These are phyloP conservation scores for Phytopythium sindhum DNA, from an alignment of 352 stramenopile species.

Conservation along the genomic window DNA sequence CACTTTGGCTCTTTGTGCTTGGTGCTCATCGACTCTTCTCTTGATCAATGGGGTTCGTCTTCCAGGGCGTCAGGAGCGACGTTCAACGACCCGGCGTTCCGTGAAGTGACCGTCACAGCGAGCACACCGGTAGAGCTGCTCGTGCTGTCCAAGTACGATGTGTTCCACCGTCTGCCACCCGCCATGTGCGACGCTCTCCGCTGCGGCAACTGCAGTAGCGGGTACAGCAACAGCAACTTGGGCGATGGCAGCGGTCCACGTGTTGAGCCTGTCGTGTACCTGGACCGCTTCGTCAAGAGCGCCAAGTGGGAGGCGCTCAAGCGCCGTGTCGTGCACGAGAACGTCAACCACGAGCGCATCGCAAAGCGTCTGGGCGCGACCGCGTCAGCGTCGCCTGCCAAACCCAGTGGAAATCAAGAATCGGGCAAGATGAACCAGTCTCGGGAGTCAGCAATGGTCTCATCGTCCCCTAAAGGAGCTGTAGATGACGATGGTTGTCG, in stretches of 20 bases:
- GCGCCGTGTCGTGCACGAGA: slow-evolving; percentile 34
- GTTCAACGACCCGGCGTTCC: slow-evolving; percentile 67
- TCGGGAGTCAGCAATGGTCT: too few relatives aligned
- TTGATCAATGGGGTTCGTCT: background rate
- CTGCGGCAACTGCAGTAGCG: slow-evolving; percentile 18
- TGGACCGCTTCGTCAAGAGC: slow-evolving; percentile 71
- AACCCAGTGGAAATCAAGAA: background rate
- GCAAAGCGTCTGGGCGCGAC: slow-evolving; percentile 35
- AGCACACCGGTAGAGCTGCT: slow-evolving; percentile 68
- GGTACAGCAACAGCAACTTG: background rate
- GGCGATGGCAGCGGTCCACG: slow-evolving; percentile 6
- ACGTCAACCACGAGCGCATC: slow-evolving; percentile 49
- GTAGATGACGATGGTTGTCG: background rate
- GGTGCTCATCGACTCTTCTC: background rate
- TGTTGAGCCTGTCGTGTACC: slow-evolving; percentile 51
- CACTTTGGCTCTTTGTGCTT: background rate
- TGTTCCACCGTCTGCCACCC: slow-evolving; percentile 65
- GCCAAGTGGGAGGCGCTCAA: slow-evolving; percentile 66
- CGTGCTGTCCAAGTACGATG: slow-evolving; percentile 74
- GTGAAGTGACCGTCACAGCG: slow-evolving; percentile 58
- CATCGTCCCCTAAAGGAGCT: background rate
- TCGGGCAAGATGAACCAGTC: background rate
- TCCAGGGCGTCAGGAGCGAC: slow-evolving; percentile 48
- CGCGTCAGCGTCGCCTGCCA: background rate
- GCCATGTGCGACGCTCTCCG: slow-evolving; percentile 53